Conservation (phyloP, 768 basidiomycete species). For the Suillus bovinus region DNA sequence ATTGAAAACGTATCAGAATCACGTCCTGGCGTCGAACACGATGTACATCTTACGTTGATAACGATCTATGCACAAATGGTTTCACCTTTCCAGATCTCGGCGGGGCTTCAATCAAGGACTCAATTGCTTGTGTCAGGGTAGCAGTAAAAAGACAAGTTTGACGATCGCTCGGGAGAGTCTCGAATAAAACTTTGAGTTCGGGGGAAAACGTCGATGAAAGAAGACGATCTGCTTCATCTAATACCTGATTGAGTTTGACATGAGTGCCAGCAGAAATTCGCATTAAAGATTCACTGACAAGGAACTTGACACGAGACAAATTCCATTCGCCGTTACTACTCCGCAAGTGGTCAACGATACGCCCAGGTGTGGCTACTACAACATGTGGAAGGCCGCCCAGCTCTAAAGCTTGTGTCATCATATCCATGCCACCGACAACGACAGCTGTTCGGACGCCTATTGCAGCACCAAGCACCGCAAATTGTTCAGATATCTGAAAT, state of each 20-base stretch:
- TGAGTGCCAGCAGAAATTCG: neutral
- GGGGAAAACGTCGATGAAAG: conserved; percentile 87
- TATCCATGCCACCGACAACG: conserved; percentile 97
- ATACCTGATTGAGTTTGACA: conserved; percentile 50
- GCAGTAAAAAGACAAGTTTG: conserved; percentile 98
- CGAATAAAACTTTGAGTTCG: conserved; percentile 79
- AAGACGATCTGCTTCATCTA: conserved; percentile 96
- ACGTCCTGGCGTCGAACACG: neutral
- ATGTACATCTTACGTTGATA: conserved; percentile 56
- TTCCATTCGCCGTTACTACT: conserved; percentile 81
- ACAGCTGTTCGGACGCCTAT: conserved; percentile 85
- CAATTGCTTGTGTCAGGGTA: conserved; percentile 86
- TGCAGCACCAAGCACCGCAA: conserved; percentile 82
- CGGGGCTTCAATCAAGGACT: conserved; percentile 66
- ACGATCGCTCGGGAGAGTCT: conserved; percentile 75
- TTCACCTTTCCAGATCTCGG: conserved; percentile 82
- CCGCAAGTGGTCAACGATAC: conserved; percentile 86
- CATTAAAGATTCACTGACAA: conserved; percentile 51
- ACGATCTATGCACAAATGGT: conserved; percentile 84
- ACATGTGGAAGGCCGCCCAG: conserved; percentile 86
- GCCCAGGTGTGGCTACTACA: conserved; percentile 93
- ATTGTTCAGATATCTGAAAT: conserved; percentile 97
- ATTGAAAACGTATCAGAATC: conserved; percentile 11
- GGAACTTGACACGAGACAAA: conserved; percentile 78
- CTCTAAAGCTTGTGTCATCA: conserved; percentile 91